Percentiles rank a stretch among this genome's conserved stretches.
Conservation (phyloP, 148 eudicot genomes). For the Cornus kousa region DNA sequence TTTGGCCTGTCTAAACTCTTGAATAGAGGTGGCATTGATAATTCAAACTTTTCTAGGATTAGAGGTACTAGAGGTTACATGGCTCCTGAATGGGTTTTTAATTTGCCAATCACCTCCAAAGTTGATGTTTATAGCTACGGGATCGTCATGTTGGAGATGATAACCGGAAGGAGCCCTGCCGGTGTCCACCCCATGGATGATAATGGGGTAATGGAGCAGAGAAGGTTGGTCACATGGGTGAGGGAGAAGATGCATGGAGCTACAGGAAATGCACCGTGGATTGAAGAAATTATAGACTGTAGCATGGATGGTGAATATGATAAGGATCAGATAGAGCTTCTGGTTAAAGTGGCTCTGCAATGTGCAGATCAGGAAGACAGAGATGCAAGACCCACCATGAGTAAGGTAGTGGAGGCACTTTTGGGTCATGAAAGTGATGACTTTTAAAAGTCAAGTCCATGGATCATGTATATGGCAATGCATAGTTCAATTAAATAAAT, state of each 20-base stretch:
- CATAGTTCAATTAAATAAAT: no score
- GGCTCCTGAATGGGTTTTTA: slow-evolving; percentile 26
- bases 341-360: background rate
- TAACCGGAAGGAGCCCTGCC: slow-evolving; percentile 1
- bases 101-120: slow-evolving; percentile 18
- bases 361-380: background rate
- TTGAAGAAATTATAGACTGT: background rate
- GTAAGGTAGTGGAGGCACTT: background rate
- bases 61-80: slow-evolving; percentile 17
- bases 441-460: no score
- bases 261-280: background rate
- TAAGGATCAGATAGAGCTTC: background rate
- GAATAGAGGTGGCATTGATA: background rate
- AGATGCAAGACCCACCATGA: slow-evolving; percentile 17
- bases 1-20: background rate
- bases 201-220: background rate
- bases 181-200: background rate
- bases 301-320: background rate
- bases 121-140: slow-evolving; percentile 20
- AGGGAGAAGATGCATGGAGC: background rate
- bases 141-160: slow-evolving; percentile 12
- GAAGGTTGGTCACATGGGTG: background rate
- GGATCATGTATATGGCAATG: no score
- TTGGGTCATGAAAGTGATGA: background rate
- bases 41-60: background rate